Conservation (phyloP, 2,329 filamentous ascomycete species). For the Plenodomus tracheiphilus region DNA sequence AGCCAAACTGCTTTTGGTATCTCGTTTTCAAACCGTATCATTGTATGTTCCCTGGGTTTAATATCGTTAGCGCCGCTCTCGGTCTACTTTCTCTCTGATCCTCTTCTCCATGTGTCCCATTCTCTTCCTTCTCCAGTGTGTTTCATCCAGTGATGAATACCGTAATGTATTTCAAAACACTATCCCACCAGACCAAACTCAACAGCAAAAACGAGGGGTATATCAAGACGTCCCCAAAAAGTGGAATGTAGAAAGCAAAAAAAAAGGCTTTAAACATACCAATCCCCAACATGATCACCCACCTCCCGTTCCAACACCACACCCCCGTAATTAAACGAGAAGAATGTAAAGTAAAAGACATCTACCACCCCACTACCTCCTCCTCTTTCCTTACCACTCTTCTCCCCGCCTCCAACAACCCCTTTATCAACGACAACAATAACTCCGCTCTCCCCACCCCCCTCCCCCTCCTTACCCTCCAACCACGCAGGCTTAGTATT, state of each 20-base stretch:
- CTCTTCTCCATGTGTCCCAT: background rate
- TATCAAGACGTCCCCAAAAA: too few species aligned
- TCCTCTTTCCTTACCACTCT: slow-evolving; percentile 41
- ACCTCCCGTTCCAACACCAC: slow-evolving; percentile 47
- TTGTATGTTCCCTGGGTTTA: slow-evolving; percentile 65
- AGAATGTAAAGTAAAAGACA: slow-evolving; percentile 65
- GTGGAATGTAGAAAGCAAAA: too few species aligned
- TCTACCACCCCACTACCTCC: slow-evolving; percentile 48
- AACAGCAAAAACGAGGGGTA: too few species aligned
- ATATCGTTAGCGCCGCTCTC: too few species aligned
- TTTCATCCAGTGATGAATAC: too few species aligned
- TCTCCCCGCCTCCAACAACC: too few species aligned
- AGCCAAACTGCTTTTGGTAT: slow-evolving; percentile 61
- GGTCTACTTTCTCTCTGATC: too few species aligned
- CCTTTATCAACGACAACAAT: slow-evolving; percentile 62
- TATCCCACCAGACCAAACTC: too few species aligned
- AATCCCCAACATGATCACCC: slow-evolving; percentile 63
- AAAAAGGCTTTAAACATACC: too few species aligned
- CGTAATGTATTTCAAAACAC: too few species aligned
- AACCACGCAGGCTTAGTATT: slow-evolving; percentile 44
- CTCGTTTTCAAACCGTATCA: slow-evolving; percentile 64
- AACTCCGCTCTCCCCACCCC: slow-evolving; percentile 51
- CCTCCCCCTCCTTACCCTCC: slow-evolving; percentile 55
- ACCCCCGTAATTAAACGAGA: slow-evolving; percentile 58
- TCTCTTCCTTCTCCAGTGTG: background rate